phyloP scores from a whole-genome alignment of 805 yeast species.

The Groenewaldozyma salmanticensis region DNA sequence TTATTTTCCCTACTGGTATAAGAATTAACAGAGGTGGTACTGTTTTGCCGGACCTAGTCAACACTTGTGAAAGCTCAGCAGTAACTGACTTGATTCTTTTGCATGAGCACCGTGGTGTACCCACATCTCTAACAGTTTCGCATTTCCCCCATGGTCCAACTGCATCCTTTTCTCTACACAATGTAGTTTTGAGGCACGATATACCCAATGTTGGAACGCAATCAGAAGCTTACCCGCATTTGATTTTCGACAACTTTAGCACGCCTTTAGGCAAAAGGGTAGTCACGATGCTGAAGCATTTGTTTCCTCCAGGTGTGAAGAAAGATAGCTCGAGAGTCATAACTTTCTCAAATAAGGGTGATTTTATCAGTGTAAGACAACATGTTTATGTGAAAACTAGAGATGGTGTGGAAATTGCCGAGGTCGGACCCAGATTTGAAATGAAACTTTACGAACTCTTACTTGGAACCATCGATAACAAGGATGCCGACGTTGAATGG shows the following conservation, averaged over 20 bases:
- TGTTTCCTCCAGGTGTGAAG: constrained; percentile 96
- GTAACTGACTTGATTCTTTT: constrained; percentile 76
- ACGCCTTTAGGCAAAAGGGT: constrained; percentile 77
- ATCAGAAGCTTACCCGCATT: constrained; percentile 87
- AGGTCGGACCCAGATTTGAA: constrained; percentile 97
- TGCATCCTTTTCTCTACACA: constrained; percentile 86
- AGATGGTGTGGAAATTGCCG: constrained; percentile 85
- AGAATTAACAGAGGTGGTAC: constrained; percentile 91
- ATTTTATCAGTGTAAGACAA: constrained; percentile 88
- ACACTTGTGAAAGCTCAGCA: constrained; percentile 71
- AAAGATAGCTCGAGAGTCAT: constrained; percentile 84
- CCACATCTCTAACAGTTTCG: constrained; percentile 82
- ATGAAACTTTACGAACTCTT: constrained; percentile 85
- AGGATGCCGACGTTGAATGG: constrained; percentile 98
- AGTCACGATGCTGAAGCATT: constrained; percentile 67
- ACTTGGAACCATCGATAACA: constrained; percentile 86
- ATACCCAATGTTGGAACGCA: constrained; percentile 75
- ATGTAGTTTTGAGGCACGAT: constrained; percentile 91
- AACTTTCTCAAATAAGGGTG: constrained; percentile 83
- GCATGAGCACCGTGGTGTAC: constrained; percentile 98
- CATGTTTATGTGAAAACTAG: constrained; percentile 87
- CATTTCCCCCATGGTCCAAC: constrained; percentile 99
- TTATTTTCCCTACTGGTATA: constrained; percentile 81
- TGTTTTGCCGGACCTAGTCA: constrained; percentile 72
- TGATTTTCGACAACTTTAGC: constrained; percentile 83